Percentiles rank a stretch among this genome's conserved stretches.
phyloP scores from a whole-genome alignment of 345 rosid genomes.

The Physaria fendleri region DNA sequence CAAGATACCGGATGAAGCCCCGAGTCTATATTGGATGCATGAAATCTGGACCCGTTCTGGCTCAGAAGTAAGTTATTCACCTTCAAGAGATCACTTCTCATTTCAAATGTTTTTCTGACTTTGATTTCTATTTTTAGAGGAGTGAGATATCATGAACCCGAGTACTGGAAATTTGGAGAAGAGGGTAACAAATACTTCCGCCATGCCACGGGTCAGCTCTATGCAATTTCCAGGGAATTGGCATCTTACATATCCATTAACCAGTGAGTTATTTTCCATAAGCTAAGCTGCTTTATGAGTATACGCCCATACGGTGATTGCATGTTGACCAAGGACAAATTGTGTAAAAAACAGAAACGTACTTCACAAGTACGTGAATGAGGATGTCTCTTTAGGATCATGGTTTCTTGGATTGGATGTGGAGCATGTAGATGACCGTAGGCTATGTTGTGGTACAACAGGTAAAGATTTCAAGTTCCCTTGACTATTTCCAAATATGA shows the following conservation, averaged over 20 bases:
- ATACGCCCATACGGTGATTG: background rate
- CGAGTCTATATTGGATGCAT: conserved; percentile 92
- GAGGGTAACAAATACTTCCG: conserved; percentile 95
- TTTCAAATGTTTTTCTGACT: background rate
- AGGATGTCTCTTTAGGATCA: conserved; percentile 93
- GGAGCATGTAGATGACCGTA: conserved; percentile 92
- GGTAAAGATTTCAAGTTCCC: conserved; percentile 40
- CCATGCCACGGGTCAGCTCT: conserved; percentile 97
- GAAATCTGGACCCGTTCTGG: conserved; percentile 98
- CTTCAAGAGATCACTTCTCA: background rate
- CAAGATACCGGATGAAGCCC: conserved; percentile 60
- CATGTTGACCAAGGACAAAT: conserved; percentile 17
- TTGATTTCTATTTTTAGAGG: conserved; percentile 45
- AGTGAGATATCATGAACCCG: conserved; percentile 95
- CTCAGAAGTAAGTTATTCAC: conserved; percentile 66
- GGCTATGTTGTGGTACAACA: conserved; percentile 95
- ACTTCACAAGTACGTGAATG: conserved; percentile 81
- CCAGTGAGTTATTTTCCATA: conserved; percentile 47
- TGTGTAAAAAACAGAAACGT: conserved; percentile 48
- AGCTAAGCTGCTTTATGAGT: background rate
- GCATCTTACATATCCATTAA: conserved; percentile 85
- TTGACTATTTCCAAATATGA: background rate
- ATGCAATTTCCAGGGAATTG: conserved; percentile 77
- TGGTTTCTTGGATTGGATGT: conserved; percentile 97
- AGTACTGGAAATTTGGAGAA: conserved; percentile 96